Evolutionary conservation across 1,284 basidiomycete genomes (phyloP), one percentile per base, ranked within the genome.

Genomic region (Pholiota adiposa): DNA sequence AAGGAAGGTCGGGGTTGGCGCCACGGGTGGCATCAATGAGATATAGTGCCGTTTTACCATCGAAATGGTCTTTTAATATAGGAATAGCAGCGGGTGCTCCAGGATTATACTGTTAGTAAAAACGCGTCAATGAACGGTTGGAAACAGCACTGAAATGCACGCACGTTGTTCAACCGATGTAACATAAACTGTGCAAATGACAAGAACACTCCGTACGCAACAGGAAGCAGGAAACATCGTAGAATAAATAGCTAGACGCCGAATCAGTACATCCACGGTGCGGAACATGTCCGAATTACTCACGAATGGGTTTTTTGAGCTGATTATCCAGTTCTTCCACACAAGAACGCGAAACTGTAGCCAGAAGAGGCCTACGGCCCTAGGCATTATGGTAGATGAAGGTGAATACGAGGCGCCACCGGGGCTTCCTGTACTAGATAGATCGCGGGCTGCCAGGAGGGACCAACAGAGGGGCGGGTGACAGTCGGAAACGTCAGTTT

Each of bases 311-410:
- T 87, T 86, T 70, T 84, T 87, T 19, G 80, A 82, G 29, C 88
- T 72, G 16, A 89, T 80, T 54, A 88, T 89, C 87, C 86, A 90
- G 66, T 92, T 92, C 80, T 93, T 93, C 79, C 84, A 81, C 56
- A 85, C 82, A 40, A 93, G 73, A 3, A 84, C 86, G 9, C 72
- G 72, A 62, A 88, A 83, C 73, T 93, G 90, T 25, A 83, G 78
- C 76, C 82, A 82, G 69, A 89, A 87, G 23, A 79, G 67, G 51
- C 63, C 64, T 23, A 55, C 18, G 8, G 67, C 56, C 75, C 77
- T 73, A 38, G 54, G 56, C 46, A 63, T 43, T 40, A 41, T 50
- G 25, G 6, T 25, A 6, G 43, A 33, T 46, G 46, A n/a, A 29
- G 29, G 31, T 11, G 7, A 33, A 56, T 12, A 38, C 9, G 18